Conservation (phyloP, 1,284 basidiomycete species). For the Ceratobasidium sp. region DNA sequence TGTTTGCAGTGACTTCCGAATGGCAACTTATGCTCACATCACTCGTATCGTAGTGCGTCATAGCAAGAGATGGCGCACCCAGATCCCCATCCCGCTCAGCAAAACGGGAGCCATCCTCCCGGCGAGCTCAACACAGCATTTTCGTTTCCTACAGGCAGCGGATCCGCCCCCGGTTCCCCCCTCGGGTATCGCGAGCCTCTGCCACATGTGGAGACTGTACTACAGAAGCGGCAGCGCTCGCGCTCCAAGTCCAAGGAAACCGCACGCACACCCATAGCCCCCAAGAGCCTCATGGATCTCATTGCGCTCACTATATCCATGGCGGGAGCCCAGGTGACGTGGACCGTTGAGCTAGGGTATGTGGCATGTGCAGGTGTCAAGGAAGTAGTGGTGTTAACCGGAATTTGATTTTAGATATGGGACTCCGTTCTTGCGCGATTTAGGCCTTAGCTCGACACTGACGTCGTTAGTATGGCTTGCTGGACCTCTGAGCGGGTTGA, state of each 20-base stretch:
- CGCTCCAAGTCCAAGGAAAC: constrained; percentile 43
- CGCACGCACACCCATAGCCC: background rate
- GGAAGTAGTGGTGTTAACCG: constrained; percentile 43
- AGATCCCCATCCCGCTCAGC: background rate
- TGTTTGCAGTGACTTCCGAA: background rate
- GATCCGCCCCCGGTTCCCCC: constrained; percentile 30
- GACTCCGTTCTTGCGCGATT: constrained; percentile 89
- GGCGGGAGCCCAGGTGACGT: constrained; percentile 88
- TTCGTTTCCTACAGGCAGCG: constrained; percentile 25
- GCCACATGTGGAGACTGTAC: constrained; percentile 33
- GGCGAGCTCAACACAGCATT: constrained; percentile 31
- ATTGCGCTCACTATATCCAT: constrained; percentile 63
- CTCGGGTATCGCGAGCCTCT: constrained; percentile 32
- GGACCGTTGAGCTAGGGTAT: constrained; percentile 91
- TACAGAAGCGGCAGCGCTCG: constrained; percentile 43
- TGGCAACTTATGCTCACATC: background rate
- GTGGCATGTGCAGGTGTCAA: constrained; percentile 48
- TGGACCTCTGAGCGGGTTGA: constrained; percentile 91
- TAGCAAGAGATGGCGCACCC: constrained; percentile 19
- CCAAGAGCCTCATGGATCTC: constrained; percentile 52
- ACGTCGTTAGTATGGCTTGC: constrained; percentile 98
- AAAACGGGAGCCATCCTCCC: background rate
- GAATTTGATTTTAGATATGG: constrained; percentile 75
- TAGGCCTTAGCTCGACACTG: constrained; percentile 90
- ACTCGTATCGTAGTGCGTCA: constrained; percentile 5